Evolutionary conservation across 352 stramenopile genomes (phyloP).

Genomic region (Phytopythium chamaehyphon): DNA sequence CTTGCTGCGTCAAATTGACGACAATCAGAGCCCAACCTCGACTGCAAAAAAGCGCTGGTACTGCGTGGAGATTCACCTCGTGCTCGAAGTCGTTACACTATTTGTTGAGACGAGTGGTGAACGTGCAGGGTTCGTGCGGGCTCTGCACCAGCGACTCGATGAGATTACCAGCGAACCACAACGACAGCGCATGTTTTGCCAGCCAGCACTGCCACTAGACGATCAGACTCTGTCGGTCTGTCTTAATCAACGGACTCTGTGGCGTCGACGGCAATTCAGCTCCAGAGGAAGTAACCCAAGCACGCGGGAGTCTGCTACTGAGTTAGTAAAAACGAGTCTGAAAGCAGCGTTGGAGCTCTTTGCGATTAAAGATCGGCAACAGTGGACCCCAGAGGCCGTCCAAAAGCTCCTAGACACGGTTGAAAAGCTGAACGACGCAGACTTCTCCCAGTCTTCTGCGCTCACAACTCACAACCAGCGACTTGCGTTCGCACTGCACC

Average conservation of each 20-base stretch:
- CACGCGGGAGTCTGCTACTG: conserved; percentile 2
- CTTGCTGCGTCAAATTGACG: conserved; percentile 12
- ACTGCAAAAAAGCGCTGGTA: conserved; percentile 32
- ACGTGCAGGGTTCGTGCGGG: conserved; percentile 22
- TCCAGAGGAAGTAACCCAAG: background rate
- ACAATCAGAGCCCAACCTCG: conserved; percentile 1
- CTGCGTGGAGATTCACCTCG: conserved; percentile 50
- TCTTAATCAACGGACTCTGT: conserved; percentile 45
- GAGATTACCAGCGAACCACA: conserved; percentile 6
- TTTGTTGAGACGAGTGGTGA: conserved; percentile 42
- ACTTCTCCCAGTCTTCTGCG: conserved; percentile 15
- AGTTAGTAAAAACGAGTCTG: conserved; percentile 20
- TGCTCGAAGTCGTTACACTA: conserved; percentile 50
- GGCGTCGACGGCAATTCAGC: conserved; percentile 6
- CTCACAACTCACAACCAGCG: conserved; percentile 21
- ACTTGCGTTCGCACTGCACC: conserved; percentile 84
- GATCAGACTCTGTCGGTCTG: conserved; percentile 37
- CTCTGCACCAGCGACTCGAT: conserved; percentile 24
- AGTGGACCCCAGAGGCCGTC: conserved; percentile 18
- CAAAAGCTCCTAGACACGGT: conserved; percentile 48
- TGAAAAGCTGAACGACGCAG: conserved; percentile 39
- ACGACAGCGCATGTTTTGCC: conserved; percentile 9
- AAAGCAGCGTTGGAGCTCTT: conserved; percentile 28
- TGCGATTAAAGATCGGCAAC: conserved; percentile 13
- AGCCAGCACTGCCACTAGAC: conserved; percentile 16